Conservation (phyloP, 148 eudicot genomes). For the Camellia sinensis region DNA sequence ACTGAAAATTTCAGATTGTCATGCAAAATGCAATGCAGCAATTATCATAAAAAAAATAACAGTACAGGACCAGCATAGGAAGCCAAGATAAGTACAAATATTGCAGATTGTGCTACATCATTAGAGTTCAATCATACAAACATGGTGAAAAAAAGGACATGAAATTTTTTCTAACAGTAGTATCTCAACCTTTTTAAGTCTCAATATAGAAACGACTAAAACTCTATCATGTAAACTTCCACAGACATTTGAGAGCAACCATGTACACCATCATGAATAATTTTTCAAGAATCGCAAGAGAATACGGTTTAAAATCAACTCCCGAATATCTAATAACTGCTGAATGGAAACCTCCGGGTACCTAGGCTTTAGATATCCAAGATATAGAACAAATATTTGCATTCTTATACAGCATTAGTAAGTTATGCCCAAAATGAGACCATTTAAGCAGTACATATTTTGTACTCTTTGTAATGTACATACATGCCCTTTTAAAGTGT, state of each 20-base stretch:
- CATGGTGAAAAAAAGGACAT: not conserved
- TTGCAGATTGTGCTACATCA: not conserved
- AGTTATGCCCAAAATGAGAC: not conserved
- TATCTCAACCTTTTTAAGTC: not conserved
- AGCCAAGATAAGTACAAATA: not conserved
- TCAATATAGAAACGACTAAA: not conserved
- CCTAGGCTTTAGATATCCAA: not conserved
- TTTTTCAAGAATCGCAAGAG: not conserved
- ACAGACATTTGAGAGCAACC: too few species aligned
- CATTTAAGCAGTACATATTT: not conserved
- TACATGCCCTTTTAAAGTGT: too few species aligned
- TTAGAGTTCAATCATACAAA: not conserved
- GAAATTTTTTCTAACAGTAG: not conserved
- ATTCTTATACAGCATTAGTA: not conserved
- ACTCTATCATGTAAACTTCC: too few species aligned
- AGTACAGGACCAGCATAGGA: not conserved
- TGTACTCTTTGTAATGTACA: not conserved
- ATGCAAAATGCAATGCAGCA: not conserved
- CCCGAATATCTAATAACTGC: too few species aligned
- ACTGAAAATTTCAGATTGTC: not conserved
- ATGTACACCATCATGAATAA: too few species aligned
- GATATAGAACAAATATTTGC: not conserved
- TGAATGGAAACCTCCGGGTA: not conserved
- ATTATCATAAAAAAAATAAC: not conserved
- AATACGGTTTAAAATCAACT: not conserved